Conservation (phyloP, 2,329 filamentous ascomycete genomes). For the Aureobasidium pullulans region DNA sequence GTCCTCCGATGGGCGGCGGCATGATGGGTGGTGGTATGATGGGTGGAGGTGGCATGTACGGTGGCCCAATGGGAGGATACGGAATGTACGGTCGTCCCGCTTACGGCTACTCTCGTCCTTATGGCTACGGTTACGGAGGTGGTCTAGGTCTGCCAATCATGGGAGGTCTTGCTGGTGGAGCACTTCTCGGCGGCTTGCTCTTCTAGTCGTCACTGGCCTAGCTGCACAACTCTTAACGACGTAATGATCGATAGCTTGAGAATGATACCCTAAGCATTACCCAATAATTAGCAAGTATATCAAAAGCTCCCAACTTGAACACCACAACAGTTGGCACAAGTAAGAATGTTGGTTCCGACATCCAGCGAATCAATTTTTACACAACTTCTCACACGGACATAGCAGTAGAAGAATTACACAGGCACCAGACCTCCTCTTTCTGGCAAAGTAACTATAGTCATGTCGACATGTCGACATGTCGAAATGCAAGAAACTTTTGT, state of each 20-base stretch:
- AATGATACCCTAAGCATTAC: neutral
- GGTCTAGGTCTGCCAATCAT: constrained; percentile 40
- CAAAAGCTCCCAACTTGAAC: too few relatives aligned
- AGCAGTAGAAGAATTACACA: too few relatives aligned
- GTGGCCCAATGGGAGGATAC: constrained; percentile 22
- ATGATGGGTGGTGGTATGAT: constrained; percentile 9
- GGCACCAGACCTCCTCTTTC: too few relatives aligned
- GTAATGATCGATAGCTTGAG: neutral
- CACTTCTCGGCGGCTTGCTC: constrained; percentile 34
- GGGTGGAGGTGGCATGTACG: constrained; percentile 18
- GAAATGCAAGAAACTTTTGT: too few relatives aligned
- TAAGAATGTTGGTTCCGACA: too few relatives aligned
- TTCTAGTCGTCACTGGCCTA: neutral
- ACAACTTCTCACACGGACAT: too few relatives aligned
- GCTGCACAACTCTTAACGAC: neutral
- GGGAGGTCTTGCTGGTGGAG: constrained; percentile 40
- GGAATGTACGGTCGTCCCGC: constrained; percentile 44
- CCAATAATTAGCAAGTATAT: neutral
- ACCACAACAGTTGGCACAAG: too few relatives aligned
- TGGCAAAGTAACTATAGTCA: too few relatives aligned
- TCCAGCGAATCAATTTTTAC: too few relatives aligned
- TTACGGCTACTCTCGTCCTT: constrained; percentile 40
- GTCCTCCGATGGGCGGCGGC: constrained; percentile 1
- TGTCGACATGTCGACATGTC: too few relatives aligned
- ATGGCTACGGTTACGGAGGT: constrained; percentile 36